Conservation (phyloP, 306 rosid species). For the Pterocarpus santalinus region DNA sequence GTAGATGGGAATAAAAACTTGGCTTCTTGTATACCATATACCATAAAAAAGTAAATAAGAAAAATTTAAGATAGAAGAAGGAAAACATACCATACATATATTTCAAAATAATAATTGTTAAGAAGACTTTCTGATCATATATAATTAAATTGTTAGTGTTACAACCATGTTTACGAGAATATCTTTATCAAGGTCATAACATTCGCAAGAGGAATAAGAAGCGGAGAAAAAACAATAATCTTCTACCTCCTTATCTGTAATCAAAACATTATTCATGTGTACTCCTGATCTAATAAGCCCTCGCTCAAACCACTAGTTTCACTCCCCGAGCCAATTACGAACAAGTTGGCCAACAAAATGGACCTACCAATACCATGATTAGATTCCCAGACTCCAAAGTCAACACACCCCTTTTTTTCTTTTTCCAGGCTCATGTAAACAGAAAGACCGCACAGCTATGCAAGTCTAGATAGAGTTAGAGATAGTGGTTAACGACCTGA, state of each 20-base stretch:
- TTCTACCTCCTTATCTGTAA: not conserved
- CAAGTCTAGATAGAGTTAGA: not conserved
- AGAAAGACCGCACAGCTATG: constrained; percentile 6
- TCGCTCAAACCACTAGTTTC: not conserved
- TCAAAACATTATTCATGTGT: not conserved
- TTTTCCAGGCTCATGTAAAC: constrained; percentile 2
- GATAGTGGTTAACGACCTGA: constrained; percentile 27
- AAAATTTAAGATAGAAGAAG: not conserved
- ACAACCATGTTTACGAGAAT: not conserved
- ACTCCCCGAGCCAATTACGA: not conserved
- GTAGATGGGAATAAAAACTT: too few relatives aligned
- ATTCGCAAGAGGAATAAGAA: not conserved
- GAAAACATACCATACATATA: not conserved
- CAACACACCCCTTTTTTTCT: constrained; percentile 5
- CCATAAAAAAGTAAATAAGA: too few relatives aligned
- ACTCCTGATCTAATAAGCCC: not conserved
- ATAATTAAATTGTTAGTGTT: too few relatives aligned
- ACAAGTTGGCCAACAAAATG: constrained; percentile 55
- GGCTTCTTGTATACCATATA: too few relatives aligned
- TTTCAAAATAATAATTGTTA: too few relatives aligned
- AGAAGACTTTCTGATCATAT: not conserved
- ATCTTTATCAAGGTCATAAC: not conserved
- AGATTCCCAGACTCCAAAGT: constrained; percentile 11
- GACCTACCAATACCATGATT: constrained; percentile 46
- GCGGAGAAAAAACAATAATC: too few relatives aligned